These are phyloP conservation scores for Rhizopus sp. DNA, from an alignment of 371 early-diverging fungal species.

Conservation along the genomic window DNA sequence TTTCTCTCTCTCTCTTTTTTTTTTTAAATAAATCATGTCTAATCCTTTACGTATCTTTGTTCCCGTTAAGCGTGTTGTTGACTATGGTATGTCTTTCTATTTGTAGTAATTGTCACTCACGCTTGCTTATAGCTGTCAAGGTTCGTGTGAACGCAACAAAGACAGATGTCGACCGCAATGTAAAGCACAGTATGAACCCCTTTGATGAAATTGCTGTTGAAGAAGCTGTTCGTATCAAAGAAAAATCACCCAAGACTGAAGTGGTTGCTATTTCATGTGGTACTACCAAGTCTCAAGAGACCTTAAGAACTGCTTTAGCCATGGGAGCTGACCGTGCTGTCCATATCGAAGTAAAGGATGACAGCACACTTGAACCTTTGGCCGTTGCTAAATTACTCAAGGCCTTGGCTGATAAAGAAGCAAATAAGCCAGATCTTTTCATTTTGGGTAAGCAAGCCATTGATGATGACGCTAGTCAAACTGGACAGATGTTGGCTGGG, in stretches of 20 bases:
- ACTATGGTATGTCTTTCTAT: constrained; percentile 67
- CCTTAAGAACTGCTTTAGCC: constrained; percentile 94
- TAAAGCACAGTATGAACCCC: constrained; percentile 99
- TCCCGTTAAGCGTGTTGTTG: constrained; percentile 96
- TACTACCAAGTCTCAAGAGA: constrained; percentile 88
- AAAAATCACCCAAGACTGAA: constrained; percentile 72
- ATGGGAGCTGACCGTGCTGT: constrained; percentile 98
- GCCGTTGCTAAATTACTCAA: constrained; percentile 93
- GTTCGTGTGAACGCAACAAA: constrained; percentile 92
- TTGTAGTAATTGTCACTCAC: neutral
- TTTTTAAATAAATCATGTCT: constrained; percentile 32
- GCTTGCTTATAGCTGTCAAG: constrained; percentile 79
- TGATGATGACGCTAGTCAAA: constrained; percentile 97
- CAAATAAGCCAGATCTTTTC: constrained; percentile 85
- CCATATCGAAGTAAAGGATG: constrained; percentile 88
- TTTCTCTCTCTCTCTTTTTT: constrained; percentile 10
- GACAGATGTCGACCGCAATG: constrained; percentile 91
- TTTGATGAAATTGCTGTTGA: constrained; percentile 99
- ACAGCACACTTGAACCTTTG: constrained; percentile 74
- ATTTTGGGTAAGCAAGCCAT: constrained; percentile 99
- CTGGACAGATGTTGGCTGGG: constrained; percentile 98
- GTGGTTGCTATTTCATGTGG: constrained; percentile 94
- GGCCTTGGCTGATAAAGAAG: constrained; percentile 85
- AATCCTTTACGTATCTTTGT: constrained; percentile 79
- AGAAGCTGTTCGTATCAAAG: constrained; percentile 93